A percentile compares a stretch with the other conserved stretches of the same genome.
phyloP scores from a whole-genome alignment of 2,329 filamentous ascomycete species.

The Pseudomassariella vexata region DNA sequence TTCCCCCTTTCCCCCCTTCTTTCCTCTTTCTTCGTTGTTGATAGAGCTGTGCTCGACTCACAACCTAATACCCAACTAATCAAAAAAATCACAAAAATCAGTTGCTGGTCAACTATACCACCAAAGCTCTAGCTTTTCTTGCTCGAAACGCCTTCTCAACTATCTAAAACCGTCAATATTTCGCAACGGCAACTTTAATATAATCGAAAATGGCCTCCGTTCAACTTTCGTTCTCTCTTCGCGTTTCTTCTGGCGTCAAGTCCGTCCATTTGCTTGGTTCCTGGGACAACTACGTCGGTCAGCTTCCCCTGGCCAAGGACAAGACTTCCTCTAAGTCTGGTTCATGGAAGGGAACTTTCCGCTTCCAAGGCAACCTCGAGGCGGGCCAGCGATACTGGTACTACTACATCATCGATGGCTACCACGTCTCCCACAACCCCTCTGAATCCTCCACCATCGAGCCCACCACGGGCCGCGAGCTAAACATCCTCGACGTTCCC shows the following conservation, averaged over 20 bases:
- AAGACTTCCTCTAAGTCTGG: slow-evolving; percentile 76
- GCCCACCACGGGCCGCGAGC: slow-evolving; percentile 91
- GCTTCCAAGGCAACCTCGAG: slow-evolving; percentile 87
- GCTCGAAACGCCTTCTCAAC: slow-evolving; percentile 40
- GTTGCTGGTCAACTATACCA: slow-evolving; percentile 46
- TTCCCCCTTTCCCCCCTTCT: slow-evolving; percentile 35
- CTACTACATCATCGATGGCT: slow-evolving; percentile 99
- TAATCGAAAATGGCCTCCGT: slow-evolving; percentile 72
- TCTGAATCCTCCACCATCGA: slow-evolving; percentile 84
- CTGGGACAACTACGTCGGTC: slow-evolving; percentile 94
- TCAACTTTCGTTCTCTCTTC: slow-evolving; percentile 92
- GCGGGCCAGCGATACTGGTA: slow-evolving; percentile 97
- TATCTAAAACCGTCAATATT: slow-evolving; percentile 30
- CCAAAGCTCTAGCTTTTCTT: slow-evolving; percentile 50
- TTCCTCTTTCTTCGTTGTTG: slow-evolving; percentile 29
- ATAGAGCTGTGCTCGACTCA: slow-evolving; percentile 52
- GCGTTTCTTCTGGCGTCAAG: slow-evolving; percentile 94
- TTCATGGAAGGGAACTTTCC: slow-evolving; percentile 93
- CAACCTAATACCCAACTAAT: slow-evolving; percentile 27
- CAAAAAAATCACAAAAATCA: slow-evolving; percentile 26
- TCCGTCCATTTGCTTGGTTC: slow-evolving; percentile 95
- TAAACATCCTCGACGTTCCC: slow-evolving; percentile 96
- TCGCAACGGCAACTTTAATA: slow-evolving; percentile 30
- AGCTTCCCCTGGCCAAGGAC: slow-evolving; percentile 91
- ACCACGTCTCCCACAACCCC: slow-evolving; percentile 96